phyloP scores from a whole-genome alignment of 768 basidiomycete species.

The Pisolithus microcarpus region DNA sequence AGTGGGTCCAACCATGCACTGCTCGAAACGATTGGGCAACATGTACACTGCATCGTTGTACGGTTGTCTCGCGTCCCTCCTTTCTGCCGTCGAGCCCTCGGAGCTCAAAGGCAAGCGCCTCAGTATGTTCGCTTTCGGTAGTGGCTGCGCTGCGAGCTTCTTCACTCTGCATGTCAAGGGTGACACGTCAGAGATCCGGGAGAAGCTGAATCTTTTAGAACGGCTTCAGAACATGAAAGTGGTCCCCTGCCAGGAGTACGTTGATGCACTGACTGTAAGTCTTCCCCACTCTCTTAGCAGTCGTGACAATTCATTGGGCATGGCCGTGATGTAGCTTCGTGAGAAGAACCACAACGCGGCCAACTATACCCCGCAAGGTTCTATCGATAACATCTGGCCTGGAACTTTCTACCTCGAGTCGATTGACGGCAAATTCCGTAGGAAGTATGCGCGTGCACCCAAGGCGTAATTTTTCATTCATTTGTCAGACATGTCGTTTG shows the following conservation, averaged over 20 bases:
- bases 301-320: not conserved
- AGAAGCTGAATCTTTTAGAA: constrained; percentile 74
- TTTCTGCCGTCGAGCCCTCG: constrained; percentile 65
- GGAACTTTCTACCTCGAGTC: constrained; percentile 88
- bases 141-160: constrained; percentile 92
- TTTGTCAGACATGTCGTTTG: not conserved
- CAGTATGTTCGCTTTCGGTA: constrained; percentile 94
- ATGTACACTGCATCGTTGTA: constrained; percentile 98
- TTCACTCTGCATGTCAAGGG: constrained; percentile 84
- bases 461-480: constrained; percentile 13
- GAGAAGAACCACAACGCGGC: constrained; percentile 94
- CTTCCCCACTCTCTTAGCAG: not conserved
- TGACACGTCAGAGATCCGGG: constrained; percentile 71
- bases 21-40: constrained; percentile 90
- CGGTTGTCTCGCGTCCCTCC: constrained; percentile 83
- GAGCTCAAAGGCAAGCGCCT: constrained; percentile 77
- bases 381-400: constrained; percentile 88
- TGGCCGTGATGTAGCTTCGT: constrained; percentile 57
- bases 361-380: constrained; percentile 78
- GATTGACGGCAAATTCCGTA: constrained; percentile 86
- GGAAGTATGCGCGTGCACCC: constrained; percentile 65
- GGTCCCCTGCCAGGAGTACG: constrained; percentile 86
- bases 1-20: constrained; percentile 77
- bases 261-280: constrained; percentile 69
- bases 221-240: constrained; percentile 84